Conservation (phyloP, 768 basidiomycete species). For the Hydnomerulius pinastri region DNA sequence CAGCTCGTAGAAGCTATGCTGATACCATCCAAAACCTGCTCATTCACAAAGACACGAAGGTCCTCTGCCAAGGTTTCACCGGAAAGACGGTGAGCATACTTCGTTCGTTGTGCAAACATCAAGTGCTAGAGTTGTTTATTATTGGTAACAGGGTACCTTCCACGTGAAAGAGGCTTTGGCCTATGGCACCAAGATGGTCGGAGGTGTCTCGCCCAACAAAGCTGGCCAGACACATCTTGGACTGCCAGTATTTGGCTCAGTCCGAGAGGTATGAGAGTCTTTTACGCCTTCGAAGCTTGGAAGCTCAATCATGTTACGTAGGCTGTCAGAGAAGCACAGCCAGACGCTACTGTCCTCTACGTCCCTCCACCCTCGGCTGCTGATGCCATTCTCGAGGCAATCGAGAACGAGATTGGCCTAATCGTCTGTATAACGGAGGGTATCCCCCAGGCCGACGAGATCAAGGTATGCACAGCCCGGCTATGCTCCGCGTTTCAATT, state of each 20-base stretch:
- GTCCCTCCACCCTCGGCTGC: conserved; percentile 97
- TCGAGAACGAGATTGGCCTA: conserved; percentile 95
- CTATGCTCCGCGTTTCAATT: not conserved
- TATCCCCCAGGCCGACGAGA: conserved; percentile 97
- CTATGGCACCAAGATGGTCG: conserved; percentile 97
- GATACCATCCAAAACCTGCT: conserved; percentile 90
- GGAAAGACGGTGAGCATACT: conserved; percentile 81
- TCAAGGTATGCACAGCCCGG: conserved; percentile 56
- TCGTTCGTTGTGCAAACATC: not conserved
- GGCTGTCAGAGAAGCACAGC: conserved; percentile 85
- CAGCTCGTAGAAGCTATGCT: conserved; percentile 75
- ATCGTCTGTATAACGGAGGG: conserved; percentile 99
- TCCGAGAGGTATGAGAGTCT: conserved; percentile 70
- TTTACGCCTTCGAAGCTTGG: not conserved
- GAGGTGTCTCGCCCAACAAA: conserved; percentile 96
- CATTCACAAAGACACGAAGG: conserved; percentile 93
- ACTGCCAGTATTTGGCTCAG: conserved; percentile 90
- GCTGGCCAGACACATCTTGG: conserved; percentile 95
- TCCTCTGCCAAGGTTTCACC: conserved; percentile 89
- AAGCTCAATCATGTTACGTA: conserved; percentile 32
- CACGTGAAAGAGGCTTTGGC: conserved; percentile 91
- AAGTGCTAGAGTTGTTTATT: conserved; percentile 6
- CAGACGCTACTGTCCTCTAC: conserved; percentile 95
- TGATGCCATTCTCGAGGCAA: conserved; percentile 97
- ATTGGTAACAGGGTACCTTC: conserved; percentile 79